Evolutionary conservation across 2,329 filamentous ascomycete species (phyloP).

Genomic region (Pseudocercospora ulei): DNA sequence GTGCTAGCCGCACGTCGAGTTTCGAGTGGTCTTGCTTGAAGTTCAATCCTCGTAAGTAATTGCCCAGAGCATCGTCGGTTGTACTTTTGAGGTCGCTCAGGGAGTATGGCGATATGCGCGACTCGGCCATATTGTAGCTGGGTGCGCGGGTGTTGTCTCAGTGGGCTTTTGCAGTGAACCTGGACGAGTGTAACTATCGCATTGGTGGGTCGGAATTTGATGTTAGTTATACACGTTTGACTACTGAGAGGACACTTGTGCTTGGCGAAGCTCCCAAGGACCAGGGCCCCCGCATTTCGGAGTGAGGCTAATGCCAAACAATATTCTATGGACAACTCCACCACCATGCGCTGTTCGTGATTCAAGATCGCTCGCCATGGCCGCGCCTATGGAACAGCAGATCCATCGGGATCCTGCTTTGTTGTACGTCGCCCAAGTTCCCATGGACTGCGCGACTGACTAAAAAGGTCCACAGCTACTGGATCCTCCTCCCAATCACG

Average conservation of each 20-base stretch:
- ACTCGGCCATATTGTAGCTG: slow-evolving; percentile 28
- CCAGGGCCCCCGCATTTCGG: too few relatives aligned
- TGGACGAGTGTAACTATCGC: slow-evolving; percentile 9
- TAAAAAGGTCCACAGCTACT: slow-evolving; percentile 60
- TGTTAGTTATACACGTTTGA: too few relatives aligned
- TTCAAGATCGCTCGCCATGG: too few relatives aligned
- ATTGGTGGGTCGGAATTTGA: too few relatives aligned
- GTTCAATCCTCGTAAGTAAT: slow-evolving; percentile 80
- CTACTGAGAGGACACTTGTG: too few relatives aligned
- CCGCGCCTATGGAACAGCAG: slow-evolving; percentile 76
- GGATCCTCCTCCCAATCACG: slow-evolving; percentile 96
- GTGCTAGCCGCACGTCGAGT: slow-evolving; percentile 67
- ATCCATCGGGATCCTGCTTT: slow-evolving; percentile 97
- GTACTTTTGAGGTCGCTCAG: slow-evolving; percentile 84
- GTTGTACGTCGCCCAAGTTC: slow-evolving; percentile 55
- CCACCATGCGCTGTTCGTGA: background rate
- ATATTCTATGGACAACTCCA: too few relatives aligned
- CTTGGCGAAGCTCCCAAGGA: too few relatives aligned
- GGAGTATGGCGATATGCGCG: slow-evolving; percentile 33
- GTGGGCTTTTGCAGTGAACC: too few relatives aligned
- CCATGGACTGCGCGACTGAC: background rate
- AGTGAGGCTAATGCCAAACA: too few relatives aligned
- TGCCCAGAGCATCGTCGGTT: slow-evolving; percentile 84
- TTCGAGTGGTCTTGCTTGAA: slow-evolving; percentile 75
- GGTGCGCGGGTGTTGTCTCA: background rate